phyloP scores from a whole-genome alignment of 169 alveolate species.

The Cystoisospora suis region DNA sequence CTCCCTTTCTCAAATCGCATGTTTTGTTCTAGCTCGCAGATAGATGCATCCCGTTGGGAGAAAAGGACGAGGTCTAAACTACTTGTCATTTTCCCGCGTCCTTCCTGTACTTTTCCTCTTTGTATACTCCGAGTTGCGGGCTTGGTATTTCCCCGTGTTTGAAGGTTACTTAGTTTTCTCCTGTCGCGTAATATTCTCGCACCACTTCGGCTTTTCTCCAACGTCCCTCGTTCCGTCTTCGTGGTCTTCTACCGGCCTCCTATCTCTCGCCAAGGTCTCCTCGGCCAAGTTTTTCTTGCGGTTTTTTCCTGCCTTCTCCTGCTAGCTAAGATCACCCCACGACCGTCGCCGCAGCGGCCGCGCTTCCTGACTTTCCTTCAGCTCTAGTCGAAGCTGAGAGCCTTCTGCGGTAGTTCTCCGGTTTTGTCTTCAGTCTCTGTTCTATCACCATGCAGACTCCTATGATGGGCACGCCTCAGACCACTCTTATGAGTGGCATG shows the following conservation, averaged over 20 bases:
- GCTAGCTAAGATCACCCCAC: not conserved
- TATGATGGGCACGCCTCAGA: constrained; percentile 16
- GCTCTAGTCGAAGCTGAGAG: not conserved
- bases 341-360: not conserved
- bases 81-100: too few species aligned
- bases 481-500: constrained; percentile 30
- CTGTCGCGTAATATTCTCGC: too few species aligned
- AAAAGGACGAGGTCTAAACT: too few species aligned
- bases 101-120: too few species aligned
- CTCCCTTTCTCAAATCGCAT: too few species aligned
- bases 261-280: not conserved
- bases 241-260: not conserved
- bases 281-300: not conserved
- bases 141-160: too few species aligned
- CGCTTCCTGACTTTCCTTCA: not conserved
- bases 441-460: constrained; percentile 34
- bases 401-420: not conserved
- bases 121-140: too few species aligned
- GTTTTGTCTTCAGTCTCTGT: not conserved
- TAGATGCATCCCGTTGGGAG: too few species aligned
- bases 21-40: too few species aligned
- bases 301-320: not conserved
- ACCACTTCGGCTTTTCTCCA: too few species aligned
- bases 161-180: too few species aligned
- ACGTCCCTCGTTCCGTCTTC: not conserved